Base-by-base conservation (phyloP, 1,139 yeast species). In the Nakaseomyces uthaithaninus region DNA sequence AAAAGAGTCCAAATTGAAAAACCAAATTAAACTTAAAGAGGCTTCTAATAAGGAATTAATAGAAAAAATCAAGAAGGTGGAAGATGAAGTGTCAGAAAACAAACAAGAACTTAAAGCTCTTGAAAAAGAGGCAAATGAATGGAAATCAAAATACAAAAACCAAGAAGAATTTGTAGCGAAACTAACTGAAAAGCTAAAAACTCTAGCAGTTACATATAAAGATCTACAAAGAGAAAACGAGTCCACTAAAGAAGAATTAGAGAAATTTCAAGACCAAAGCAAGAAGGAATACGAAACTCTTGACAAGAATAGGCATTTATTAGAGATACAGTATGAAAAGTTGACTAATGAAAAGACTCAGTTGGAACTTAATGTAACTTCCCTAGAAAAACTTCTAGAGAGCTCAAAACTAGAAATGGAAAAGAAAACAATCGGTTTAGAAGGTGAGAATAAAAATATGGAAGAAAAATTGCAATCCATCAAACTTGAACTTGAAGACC, bases 121-220 rank as follows among this genome's bases (percentile, higher is more conserved):
- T 4, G 50, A 50, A 27, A 52, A 43, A 19, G 54, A 59, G 4
- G 23, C 62, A 2, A 31, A 40, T 5, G 63, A 62, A 17, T 49
- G 59, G 40, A 53, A 51, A 36, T 37, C 53, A 0, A 52, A 54
- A 20, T 51, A 50, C 22, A 46, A 51, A 4, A 50, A 55, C 28
- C 62, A 59, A 33, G 57, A 57, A 11, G 28, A 45, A 0, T 41
- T 65, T 18, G 57, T 65, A 9, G 52, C 61, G 3, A 64, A 63
- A 38, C 36, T 66, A 38, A 63, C 67, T 1, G 67, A 60, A 20
- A 65, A 63, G 43, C 39, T 66, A 26, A 61, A 64, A 47, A 54
- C 63, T 2, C 40, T 64, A 9, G 66, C 67, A 1, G 48, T 43
- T 8, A 49, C 53, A 4, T 60, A 52, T 38, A 57, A 57, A 25